Conservation (phyloP, 2,329 filamentous ascomycete species). For the Aspergillus tamarii region DNA sequence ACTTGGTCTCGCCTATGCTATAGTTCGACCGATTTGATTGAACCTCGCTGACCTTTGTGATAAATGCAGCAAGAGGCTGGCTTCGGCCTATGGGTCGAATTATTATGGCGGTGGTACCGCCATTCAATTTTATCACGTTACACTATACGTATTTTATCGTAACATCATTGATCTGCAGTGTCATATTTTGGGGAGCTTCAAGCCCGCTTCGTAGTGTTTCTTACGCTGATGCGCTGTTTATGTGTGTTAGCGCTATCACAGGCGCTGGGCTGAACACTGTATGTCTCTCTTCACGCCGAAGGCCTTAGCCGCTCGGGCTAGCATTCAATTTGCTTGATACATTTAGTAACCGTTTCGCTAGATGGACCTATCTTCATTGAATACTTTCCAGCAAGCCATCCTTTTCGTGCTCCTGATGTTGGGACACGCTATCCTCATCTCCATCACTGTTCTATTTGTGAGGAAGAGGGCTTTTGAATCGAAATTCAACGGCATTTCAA, state of each 20-base stretch:
- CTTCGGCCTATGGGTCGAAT: conserved; percentile 24
- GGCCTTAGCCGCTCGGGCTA: not conserved
- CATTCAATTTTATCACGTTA: conserved; percentile 64
- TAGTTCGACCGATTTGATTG: not conserved
- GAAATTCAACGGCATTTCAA: conserved; percentile 59
- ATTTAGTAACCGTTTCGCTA: conserved; percentile 18
- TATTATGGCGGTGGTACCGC: conserved; percentile 34
- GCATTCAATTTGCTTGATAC: not conserved
- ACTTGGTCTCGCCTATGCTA: not conserved
- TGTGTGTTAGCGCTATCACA: conserved; percentile 69
- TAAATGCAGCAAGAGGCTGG: conserved; percentile 24
- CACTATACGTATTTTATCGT: conserved; percentile 70
- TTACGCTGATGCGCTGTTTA: conserved; percentile 69
- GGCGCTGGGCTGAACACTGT: conserved; percentile 69
- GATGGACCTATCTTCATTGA: conserved; percentile 60
- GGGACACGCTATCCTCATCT: conserved; percentile 70
- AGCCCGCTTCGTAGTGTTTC: conserved; percentile 55
- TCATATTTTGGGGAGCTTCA: conserved; percentile 62
- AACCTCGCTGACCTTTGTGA: not conserved
- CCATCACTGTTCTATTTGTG: conserved; percentile 64
- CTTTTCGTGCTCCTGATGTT: conserved; percentile 68
- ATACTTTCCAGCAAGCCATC: conserved; percentile 69
- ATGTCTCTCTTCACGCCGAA: conserved; percentile 14
- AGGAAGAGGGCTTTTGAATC: conserved; percentile 65
- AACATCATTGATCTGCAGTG: conserved; percentile 58